phyloP scores from a whole-genome alignment of 805 yeast genomes.

The Candida easanensis region DNA sequence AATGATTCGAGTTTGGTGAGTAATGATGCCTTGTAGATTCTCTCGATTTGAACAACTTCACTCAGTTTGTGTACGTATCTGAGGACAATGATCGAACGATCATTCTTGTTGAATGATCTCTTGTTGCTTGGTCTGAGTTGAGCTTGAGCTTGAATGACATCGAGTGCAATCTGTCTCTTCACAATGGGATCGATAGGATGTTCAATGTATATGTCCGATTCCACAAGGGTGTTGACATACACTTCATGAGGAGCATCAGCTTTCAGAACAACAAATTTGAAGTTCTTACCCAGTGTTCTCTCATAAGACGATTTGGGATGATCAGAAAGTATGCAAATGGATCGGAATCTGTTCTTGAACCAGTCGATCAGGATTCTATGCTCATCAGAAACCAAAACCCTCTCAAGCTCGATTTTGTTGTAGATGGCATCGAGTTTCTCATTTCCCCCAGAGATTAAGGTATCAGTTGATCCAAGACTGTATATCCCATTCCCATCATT shows the following conservation, averaged over 20 bases:
- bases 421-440: slow-evolving; percentile 54
- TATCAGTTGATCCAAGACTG: slow-evolving; percentile 7
- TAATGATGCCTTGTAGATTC: slow-evolving; percentile 52
- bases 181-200: slow-evolving; percentile 43
- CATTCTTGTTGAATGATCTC: slow-evolving; percentile 34
- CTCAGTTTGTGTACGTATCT: slow-evolving; percentile 52
- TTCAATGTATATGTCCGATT: slow-evolving; percentile 54
- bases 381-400: slow-evolving; percentile 47
- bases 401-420: slow-evolving; percentile 44
- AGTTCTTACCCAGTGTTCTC: slow-evolving; percentile 22
- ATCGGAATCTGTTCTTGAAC: slow-evolving; percentile 62
- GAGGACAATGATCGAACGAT: slow-evolving; percentile 43
- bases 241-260: slow-evolving; percentile 42
- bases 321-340: slow-evolving; percentile 53
- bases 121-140: slow-evolving; percentile 23
- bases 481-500: slow-evolving; percentile 29
- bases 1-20: slow-evolving; percentile 20
- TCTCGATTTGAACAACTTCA: slow-evolving; percentile 59
- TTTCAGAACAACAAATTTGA: slow-evolving; percentile 36
- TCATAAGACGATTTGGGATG: slow-evolving; percentile 36
- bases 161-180: slow-evolving; percentile 39
- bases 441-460: slow-evolving; percentile 2
- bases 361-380: slow-evolving; percentile 67
- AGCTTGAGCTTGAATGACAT: slow-evolving; percentile 30
- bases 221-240: slow-evolving; percentile 43